Evolutionary conservation across 176 grass and related monocot genomes (phyloP).

Genomic region (Triticum monococcum): DNA sequence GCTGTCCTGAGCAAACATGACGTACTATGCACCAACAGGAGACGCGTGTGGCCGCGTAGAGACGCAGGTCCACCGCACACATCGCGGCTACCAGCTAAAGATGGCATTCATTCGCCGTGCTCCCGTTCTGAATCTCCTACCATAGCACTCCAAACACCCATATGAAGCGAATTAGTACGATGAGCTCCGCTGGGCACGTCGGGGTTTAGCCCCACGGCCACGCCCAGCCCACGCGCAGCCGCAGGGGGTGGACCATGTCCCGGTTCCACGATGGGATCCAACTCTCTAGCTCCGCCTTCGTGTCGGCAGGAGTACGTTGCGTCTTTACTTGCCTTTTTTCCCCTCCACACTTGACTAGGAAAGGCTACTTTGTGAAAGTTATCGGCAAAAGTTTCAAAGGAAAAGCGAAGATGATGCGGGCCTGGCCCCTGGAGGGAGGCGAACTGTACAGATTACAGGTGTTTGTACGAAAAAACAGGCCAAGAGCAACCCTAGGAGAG

Average conservation of each 20-base stretch:
- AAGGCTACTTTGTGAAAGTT: not conserved
- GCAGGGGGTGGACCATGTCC: not conserved
- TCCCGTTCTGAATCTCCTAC: not conserved
- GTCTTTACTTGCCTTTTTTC: not conserved
- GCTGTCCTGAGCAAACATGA: not conserved
- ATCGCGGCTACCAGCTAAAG: too few species aligned
- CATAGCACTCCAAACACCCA: not conserved
- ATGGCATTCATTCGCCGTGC: not conserved
- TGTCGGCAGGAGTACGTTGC: not conserved
- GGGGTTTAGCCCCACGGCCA: not conserved
- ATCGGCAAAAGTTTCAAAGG: not conserved
- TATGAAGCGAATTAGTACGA: not conserved
- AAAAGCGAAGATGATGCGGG: not conserved
- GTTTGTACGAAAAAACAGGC: not conserved
- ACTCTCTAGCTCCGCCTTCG: not conserved
- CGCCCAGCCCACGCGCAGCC: not conserved
- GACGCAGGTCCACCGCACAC: not conserved
- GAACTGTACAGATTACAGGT: not conserved
- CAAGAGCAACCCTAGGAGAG: not conserved
- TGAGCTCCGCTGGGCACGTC: not conserved
- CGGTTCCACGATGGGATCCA: constrained; percentile 3
- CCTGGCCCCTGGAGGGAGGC: too few species aligned
- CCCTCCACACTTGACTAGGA: not conserved
- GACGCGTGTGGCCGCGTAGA: not conserved
- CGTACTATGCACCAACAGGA: not conserved